These are phyloP conservation scores for Trichoderma sp. DNA, from an alignment of 2,329 filamentous ascomycete genomes.

Conservation along the genomic window DNA sequence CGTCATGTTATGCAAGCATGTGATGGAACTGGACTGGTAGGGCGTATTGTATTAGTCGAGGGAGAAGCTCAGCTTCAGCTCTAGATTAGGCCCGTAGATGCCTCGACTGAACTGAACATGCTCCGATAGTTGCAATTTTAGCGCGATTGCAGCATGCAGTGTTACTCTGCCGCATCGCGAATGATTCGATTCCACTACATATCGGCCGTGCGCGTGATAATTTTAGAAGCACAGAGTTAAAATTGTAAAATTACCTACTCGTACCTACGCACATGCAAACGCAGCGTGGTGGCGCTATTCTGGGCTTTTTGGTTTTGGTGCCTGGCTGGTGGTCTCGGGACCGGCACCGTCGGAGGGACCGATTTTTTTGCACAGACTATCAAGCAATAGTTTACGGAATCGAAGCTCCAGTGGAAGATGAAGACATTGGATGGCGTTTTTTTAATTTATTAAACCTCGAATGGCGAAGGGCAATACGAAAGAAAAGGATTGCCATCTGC, in stretches of 20 bases:
- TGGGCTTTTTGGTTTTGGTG: background rate
- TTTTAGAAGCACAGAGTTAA: conserved; percentile 8
- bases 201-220: conserved; percentile 10
- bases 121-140: background rate
- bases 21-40: background rate
- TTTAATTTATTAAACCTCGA: background rate
- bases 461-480: background rate
- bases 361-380: conserved; percentile 5
- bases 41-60: background rate
- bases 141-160: background rate
- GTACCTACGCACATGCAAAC: background rate
- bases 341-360: conserved; percentile 7
- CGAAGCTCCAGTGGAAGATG: background rate
- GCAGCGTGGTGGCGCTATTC: background rate
- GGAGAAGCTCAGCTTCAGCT: background rate
- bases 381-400: background rate
- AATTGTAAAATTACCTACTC: background rate
- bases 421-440: background rate
- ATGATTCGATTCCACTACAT: background rate
- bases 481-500: background rate
- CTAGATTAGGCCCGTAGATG: background rate
- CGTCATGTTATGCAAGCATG: background rate
- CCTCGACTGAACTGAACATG: background rate
- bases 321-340: conserved; percentile 6
- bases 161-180: background rate